Evolutionary conservation across 176 grass and related monocot species (phyloP).

Genomic region (Carex scoparia): DNA sequence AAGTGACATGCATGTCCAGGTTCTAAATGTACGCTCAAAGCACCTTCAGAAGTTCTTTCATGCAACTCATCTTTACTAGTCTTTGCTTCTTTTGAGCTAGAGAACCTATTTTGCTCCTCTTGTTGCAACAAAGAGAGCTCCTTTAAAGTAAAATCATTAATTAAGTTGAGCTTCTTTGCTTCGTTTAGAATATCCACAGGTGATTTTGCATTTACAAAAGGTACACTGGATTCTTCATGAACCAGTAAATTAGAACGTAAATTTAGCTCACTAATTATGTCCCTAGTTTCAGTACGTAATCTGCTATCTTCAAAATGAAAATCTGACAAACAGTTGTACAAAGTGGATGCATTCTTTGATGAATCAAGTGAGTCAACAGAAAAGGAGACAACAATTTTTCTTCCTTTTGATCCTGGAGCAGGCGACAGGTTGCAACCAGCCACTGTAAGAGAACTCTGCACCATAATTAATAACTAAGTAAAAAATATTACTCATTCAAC

Average conservation of each 20-base stretch:
- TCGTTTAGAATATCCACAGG: conserved; percentile 61
- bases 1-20: conserved; percentile 70
- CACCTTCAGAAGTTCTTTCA: conserved; percentile 19
- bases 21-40: conserved; percentile 35
- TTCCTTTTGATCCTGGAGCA: conserved; percentile 80
- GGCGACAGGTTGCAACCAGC: conserved; percentile 81
- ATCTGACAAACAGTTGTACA: conserved; percentile 47
- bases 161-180: conserved; percentile 69
- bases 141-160: conserved; percentile 50
- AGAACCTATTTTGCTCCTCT: conserved; percentile 66
- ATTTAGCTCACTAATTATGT: conserved; percentile 42
- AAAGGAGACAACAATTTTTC: conserved; percentile 76
- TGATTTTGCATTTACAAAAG: conserved; percentile 53
- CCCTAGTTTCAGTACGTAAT: conserved; percentile 42
- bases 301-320: conserved; percentile 29
- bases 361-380: conserved; percentile 46
- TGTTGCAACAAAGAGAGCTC: conserved; percentile 41
- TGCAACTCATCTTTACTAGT: conserved; percentile 7
- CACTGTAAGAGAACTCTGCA: conserved; percentile 69
- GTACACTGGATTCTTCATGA: conserved; percentile 26
- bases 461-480: conserved; percentile 20
- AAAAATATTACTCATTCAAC: conserved; percentile 4
- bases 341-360: conserved; percentile 33
- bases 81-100: conserved; percentile 31
- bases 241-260: conserved; percentile 38